Evolutionary conservation across 345 rosid genomes (phyloP).

Genomic region (Eutrema heterophyllum): DNA sequence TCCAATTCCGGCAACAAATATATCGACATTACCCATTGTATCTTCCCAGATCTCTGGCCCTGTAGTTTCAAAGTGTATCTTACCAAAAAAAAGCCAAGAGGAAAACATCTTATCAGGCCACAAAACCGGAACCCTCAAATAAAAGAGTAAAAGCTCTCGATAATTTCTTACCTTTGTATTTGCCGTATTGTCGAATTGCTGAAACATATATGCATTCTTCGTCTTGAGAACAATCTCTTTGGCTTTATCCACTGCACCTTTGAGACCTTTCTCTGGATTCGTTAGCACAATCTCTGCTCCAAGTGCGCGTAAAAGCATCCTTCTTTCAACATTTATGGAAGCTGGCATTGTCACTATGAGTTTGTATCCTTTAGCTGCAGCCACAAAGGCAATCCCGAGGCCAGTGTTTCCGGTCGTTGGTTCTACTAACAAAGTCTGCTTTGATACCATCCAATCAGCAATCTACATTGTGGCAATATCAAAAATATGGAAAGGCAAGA

Average conservation of each 20-base stretch:
- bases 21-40: conserved; percentile 58
- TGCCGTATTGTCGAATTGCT: conserved; percentile 73
- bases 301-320: conserved; percentile 77
- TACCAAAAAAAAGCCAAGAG: conserved; percentile 17
- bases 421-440: conserved; percentile 72
- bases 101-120: neutral
- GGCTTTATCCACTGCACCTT: conserved; percentile 88
- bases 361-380: conserved; percentile 79
- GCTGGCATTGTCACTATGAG: conserved; percentile 91
- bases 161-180: conserved; percentile 52
- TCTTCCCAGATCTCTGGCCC: conserved; percentile 98
- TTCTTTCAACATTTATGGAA: conserved; percentile 74
- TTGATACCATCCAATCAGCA: conserved; percentile 1
- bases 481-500: neutral
- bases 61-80: conserved; percentile 88
- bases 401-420: conserved; percentile 94
- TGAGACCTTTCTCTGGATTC: conserved; percentile 76
- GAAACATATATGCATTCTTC: conserved; percentile 72
- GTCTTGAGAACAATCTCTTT: conserved; percentile 65
- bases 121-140: neutral
- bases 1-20: conserved; percentile 84
- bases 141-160: neutral
- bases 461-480: neutral
- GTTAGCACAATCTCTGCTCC: conserved; percentile 87
- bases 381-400: conserved; percentile 85